Evolutionary conservation across 176 grass and related monocot genomes (phyloP), one percentile per base, ranked within the genome.

Genomic region (Aegilops longissima): DNA sequence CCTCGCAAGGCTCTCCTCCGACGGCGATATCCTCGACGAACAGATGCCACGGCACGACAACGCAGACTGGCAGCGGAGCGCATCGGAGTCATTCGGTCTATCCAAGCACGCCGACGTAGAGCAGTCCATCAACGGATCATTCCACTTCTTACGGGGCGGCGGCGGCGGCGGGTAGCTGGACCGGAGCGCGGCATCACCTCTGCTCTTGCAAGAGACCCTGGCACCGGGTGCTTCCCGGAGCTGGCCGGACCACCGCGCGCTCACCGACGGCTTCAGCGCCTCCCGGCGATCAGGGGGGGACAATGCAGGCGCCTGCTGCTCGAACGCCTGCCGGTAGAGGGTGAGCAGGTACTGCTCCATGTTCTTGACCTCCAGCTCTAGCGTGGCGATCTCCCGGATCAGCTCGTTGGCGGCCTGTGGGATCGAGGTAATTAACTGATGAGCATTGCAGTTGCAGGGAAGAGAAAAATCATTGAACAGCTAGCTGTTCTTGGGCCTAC

Each of bases 271-370:
- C 77, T 87, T 91, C 1, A 84, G 56, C 12, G 61, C 78, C 23
- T 80, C 84, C 71, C 66, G 75, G 25, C 29, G 58, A 70, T 62
- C 73, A 36, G 87, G 68, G 23, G 93, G 87, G 29, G 97, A 87
- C 27, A 88, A 87, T 73, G 86, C 47, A 11, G 94, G 61, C 7
- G 80, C 79, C 76, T 94, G 92, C 80, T 94, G 96, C 71, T 97
- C 92, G 82, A 99, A 99, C 4, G 94, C 97, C 85, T 87, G 96
- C 24, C 94, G 87, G 84, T 99, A 99, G 54, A 99, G 92, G 8
- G 87, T 85, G 33, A 99, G 87, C 51, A 99, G 90, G 89, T 99
- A 99, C 80, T 94, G 94, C 90, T 99, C 97, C 94, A 99, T 88
- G 78, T 97, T 88, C 92, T 94, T 99, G 10, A 99, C 97, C 83